Conservation (phyloP, 352 stramenopile species). For the Phytophthora constricta region DNA sequence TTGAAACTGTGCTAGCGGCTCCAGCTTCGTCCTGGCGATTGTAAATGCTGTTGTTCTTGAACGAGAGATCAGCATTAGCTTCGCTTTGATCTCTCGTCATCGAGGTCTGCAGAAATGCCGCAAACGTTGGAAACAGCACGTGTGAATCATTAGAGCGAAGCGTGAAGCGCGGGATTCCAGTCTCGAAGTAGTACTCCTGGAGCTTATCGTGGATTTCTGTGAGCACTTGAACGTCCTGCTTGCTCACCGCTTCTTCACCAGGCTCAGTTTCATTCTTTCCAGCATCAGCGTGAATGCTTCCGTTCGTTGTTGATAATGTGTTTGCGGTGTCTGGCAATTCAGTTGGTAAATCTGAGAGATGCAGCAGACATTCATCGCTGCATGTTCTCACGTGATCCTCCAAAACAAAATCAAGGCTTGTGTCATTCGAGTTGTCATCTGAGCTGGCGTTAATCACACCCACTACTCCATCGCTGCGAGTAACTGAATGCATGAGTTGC, state of each 20-base stretch:
- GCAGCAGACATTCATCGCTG: neutral
- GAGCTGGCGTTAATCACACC: neutral
- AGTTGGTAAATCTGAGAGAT: slow-evolving; percentile 1
- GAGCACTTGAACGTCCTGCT: slow-evolving; percentile 33
- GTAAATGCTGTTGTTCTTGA: slow-evolving; percentile 2
- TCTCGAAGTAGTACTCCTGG: slow-evolving; percentile 61
- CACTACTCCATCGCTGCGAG: slow-evolving; percentile 1
- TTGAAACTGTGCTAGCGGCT: neutral
- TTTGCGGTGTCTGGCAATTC: neutral
- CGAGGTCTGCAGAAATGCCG: slow-evolving; percentile 30
- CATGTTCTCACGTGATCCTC: slow-evolving; percentile 5
- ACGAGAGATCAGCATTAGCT: neutral
- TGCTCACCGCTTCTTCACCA: slow-evolving; percentile 7
- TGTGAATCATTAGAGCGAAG: slow-evolving; percentile 35
- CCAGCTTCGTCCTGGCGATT: neutral
- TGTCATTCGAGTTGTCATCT: neutral
- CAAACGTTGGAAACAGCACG: slow-evolving; percentile 39
- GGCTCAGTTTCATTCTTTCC: neutral
- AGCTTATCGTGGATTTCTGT: slow-evolving; percentile 43
- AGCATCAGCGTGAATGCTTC: neutral
- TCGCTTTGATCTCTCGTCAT: neutral
- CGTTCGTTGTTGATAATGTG: neutral
- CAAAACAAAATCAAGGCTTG: neutral
- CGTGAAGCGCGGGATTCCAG: slow-evolving; percentile 55
- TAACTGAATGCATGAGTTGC: slow-evolving; percentile 35